Conservation (phyloP, 371 early-diverging fungal species). For the Syncephalastrum racemosum region DNA sequence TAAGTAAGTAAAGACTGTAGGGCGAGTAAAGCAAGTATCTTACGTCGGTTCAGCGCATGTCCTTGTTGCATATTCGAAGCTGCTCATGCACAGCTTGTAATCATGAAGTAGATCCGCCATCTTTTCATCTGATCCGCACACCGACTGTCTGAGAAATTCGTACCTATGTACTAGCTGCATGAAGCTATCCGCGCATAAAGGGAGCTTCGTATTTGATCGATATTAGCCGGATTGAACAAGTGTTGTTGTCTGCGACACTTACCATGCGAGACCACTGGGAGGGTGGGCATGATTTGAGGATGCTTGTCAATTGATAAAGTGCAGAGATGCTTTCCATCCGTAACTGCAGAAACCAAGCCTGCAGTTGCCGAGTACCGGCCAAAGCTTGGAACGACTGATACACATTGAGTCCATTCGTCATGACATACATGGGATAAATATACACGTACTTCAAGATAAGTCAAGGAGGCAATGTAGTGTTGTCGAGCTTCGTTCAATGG, state of each 20-base stretch:
- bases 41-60: too few relatives aligned
- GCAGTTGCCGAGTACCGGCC: constrained; percentile 17
- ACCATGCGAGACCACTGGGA: background rate
- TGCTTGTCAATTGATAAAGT: constrained; percentile 14
- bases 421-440: constrained; percentile 18
- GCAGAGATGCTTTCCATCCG: constrained; percentile 36
- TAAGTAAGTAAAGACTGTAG: too few relatives aligned
- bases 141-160: background rate
- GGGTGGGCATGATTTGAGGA: background rate
- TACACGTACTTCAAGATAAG: constrained; percentile 6
- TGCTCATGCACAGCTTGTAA: too few relatives aligned
- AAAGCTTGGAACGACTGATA: constrained; percentile 32
- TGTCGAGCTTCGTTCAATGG: background rate
- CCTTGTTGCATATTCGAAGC: too few relatives aligned
- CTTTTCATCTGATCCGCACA: too few relatives aligned
- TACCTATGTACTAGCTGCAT: background rate
- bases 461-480: background rate
- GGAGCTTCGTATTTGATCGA: background rate
- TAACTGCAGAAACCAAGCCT: constrained; percentile 33
- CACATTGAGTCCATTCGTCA: constrained; percentile 5
- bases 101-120: too few relatives aligned
- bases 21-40: too few relatives aligned
- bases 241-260: background rate
- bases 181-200: too few relatives aligned
- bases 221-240: background rate